A percentile compares a stretch with the other conserved stretches of the same genome.
phyloP scores from a whole-genome alignment of 257 asterid species.

The Knoxia roxburghii region DNA sequence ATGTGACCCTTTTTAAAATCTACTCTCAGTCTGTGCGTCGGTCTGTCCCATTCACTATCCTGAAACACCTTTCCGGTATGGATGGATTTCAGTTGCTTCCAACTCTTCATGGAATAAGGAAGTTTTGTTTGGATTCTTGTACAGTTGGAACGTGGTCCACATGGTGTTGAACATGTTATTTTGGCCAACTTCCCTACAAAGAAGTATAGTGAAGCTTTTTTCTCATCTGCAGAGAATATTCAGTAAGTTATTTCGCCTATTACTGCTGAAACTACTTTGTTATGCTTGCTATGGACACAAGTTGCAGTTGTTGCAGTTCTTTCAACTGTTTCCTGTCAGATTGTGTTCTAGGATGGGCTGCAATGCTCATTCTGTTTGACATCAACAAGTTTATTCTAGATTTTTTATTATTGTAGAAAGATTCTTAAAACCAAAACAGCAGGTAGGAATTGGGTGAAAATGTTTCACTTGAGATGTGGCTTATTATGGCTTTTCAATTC shows the following conservation, averaged over 20 bases:
- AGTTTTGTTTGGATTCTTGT: conserved; percentile 8
- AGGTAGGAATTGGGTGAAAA: neutral
- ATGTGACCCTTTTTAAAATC: neutral
- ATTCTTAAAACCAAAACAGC: neutral
- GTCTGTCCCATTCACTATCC: neutral
- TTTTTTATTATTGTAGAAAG: neutral
- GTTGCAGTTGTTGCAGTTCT: neutral
- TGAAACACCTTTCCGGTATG: neutral
- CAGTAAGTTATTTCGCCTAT: conserved; percentile 48
- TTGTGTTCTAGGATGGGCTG: neutral
- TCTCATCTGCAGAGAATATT: conserved; percentile 52
- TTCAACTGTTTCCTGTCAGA: neutral
- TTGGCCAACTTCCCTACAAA: conserved; percentile 65
- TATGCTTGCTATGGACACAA: neutral
- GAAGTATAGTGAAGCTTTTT: conserved; percentile 53
- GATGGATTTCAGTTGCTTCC: conserved; percentile 5
- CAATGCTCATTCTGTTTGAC: neutral
- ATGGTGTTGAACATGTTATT: conserved; percentile 70
- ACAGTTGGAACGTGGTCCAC: conserved; percentile 76
- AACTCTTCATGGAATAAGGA: conserved; percentile 15
- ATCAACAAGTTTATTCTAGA: no score
- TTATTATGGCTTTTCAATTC: neutral
- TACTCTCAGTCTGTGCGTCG: neutral
- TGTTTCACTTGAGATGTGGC: neutral
- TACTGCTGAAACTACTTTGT: neutral